Conservation (phyloP, 805 yeast species). For the Candida montana region DNA sequence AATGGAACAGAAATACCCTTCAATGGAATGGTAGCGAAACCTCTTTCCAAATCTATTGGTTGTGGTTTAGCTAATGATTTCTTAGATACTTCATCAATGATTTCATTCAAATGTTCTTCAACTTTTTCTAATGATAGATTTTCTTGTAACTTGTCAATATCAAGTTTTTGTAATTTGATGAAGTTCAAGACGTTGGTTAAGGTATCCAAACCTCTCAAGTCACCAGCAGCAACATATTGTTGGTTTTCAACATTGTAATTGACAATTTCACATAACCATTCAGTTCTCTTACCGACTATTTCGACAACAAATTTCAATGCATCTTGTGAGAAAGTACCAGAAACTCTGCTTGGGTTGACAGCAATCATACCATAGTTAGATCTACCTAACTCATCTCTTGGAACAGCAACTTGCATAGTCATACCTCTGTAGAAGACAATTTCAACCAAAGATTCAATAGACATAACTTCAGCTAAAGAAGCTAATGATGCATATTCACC, state of each 20-base stretch:
- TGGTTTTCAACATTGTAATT: slow-evolving; percentile 97
- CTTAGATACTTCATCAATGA: slow-evolving; percentile 78
- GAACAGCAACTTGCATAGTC: slow-evolving; percentile 99
- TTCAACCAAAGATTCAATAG: slow-evolving; percentile 93
- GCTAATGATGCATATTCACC: slow-evolving; percentile 99
- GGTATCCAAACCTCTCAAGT: slow-evolving; percentile 89
- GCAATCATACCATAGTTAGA: slow-evolving; percentile 99
- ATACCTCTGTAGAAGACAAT: slow-evolving; percentile 99
- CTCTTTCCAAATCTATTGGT: slow-evolving; percentile 96
- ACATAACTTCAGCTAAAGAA: slow-evolving; percentile 97
- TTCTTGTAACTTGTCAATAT: slow-evolving; percentile 81
- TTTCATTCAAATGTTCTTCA: slow-evolving; percentile 80
- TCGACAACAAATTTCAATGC: slow-evolving; percentile 93
- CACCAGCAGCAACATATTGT: slow-evolving; percentile 99
- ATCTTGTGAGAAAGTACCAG: slow-evolving; percentile 83
- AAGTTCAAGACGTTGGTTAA: slow-evolving; percentile 90
- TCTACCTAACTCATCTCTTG: slow-evolving; percentile 91
- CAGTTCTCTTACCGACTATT: slow-evolving; percentile 75
- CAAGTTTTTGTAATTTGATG: slow-evolving; percentile 89
- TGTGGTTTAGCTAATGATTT: slow-evolving; percentile 85
- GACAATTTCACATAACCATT: slow-evolving; percentile 95
- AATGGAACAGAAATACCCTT: slow-evolving; percentile 99
- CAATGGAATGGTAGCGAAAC: slow-evolving; percentile 96
- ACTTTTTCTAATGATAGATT: slow-evolving; percentile 82
- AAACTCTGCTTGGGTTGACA: slow-evolving; percentile 91